Percentiles rank a stretch among this genome's conserved stretches.
These are phyloP conservation scores for Aegilops speltoides DNA, from an alignment of 176 grass and related monocot genomes.

Conservation along the genomic window DNA sequence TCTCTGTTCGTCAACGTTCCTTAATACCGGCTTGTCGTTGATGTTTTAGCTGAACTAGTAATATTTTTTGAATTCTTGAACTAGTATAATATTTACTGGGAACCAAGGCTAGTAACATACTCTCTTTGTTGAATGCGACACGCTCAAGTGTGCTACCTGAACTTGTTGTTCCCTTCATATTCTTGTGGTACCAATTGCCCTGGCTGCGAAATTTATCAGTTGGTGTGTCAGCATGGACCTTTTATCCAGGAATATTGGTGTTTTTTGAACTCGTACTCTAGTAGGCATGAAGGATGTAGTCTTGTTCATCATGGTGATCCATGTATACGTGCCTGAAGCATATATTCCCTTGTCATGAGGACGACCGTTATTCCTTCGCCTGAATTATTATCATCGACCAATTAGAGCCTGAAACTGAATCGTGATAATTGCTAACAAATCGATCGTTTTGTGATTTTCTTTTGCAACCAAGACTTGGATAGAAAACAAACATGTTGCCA, in stretches of 20 bases:
- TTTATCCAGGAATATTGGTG: background rate
- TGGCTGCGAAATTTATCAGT: background rate
- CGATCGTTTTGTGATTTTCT: background rate
- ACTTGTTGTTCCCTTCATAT: background rate
- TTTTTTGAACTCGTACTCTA: background rate
- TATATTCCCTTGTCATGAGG: background rate
- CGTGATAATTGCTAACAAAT: background rate
- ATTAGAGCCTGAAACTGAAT: background rate
- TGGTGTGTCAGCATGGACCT: background rate
- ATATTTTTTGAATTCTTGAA: background rate
- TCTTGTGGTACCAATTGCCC: background rate
- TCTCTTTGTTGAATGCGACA: background rate
- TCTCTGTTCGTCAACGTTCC: background rate
- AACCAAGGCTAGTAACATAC: background rate
- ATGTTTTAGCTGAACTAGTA: background rate
- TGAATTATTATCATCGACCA: background rate
- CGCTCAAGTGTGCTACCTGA: background rate
- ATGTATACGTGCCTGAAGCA: background rate
- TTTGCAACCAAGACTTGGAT: background rate
- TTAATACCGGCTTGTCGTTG: background rate
- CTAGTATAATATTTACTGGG: background rate
- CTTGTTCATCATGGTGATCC: background rate
- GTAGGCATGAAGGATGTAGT: background rate
- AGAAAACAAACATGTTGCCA: background rate
- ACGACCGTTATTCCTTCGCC: background rate